Evolutionary conservation across 202 grass and related monocot species (phyloP).

Genomic region (Schoenoplectus tabernaemontani): DNA sequence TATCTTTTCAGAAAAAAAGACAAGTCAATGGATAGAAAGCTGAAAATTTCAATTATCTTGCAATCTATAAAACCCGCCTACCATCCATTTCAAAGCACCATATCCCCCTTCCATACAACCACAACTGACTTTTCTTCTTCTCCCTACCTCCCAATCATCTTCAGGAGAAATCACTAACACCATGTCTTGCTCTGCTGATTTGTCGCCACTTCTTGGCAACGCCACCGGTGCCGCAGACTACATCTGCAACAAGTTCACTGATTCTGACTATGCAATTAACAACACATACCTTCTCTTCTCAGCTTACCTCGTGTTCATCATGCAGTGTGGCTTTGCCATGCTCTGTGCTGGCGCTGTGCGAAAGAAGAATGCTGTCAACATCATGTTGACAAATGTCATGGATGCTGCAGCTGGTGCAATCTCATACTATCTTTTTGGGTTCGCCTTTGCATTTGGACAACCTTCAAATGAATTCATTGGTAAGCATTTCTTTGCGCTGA

Average conservation of each 20-base stretch:
- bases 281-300: conserved; percentile 40
- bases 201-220: conserved; percentile 23
- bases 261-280: conserved; percentile 23
- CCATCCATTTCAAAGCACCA: not conserved
- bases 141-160: not conserved
- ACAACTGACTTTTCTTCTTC: not conserved
- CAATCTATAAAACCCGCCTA: not conserved
- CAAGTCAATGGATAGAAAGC: not conserved
- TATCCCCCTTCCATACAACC: not conserved
- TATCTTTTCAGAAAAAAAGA: not conserved
- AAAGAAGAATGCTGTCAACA: conserved; percentile 36
- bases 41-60: not conserved
- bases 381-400: conserved; percentile 39
- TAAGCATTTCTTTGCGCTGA: conserved; percentile 29
- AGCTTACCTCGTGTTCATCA: conserved; percentile 34
- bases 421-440: conserved; percentile 34
- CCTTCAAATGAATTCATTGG: conserved; percentile 35
- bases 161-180: not conserved
- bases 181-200: conserved; percentile 7
- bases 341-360: conserved; percentile 34
- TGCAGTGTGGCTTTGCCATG: conserved; percentile 43
- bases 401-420: conserved; percentile 26
- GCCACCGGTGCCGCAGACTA: conserved; percentile 12
- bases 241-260: conserved; percentile 29
- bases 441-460: conserved; percentile 30